Evolutionary conservation across 495 filamentous ascomycete species (phyloP).

Genomic region (Hypoxylon lenormandii): DNA sequence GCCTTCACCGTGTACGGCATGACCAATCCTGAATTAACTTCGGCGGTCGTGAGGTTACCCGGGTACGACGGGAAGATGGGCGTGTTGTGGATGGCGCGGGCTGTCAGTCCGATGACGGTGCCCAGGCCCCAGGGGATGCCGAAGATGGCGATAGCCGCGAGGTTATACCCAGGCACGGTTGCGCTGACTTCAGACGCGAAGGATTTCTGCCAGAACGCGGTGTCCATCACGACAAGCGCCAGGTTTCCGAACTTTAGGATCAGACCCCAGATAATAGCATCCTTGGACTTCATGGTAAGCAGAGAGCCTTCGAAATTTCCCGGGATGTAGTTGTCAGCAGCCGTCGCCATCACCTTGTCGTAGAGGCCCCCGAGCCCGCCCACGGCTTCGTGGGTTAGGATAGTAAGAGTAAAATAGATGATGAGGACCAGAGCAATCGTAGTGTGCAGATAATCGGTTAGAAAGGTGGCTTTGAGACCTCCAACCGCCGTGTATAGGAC

Average conservation of each 20-base stretch:
- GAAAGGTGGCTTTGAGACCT: conserved; percentile 52
- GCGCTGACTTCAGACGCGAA: conserved; percentile 62
- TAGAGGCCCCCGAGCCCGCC: conserved; percentile 81
- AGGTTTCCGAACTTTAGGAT: conserved; percentile 64
- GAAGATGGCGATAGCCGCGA: conserved; percentile 85
- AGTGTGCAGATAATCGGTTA: conserved; percentile 70
- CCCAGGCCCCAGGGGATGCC: conserved; percentile 87
- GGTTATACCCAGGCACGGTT: conserved; percentile 84
- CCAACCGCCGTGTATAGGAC: conserved; percentile 71
- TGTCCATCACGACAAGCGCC: conserved; percentile 66
- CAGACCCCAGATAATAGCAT: conserved; percentile 63
- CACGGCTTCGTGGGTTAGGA: conserved; percentile 74
- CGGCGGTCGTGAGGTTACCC: conserved; percentile 68
- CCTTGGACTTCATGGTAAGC: conserved; percentile 64
- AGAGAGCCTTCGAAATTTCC: conserved; percentile 64
- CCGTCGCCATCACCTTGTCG: conserved; percentile 86
- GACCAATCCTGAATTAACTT: conserved; percentile 82
- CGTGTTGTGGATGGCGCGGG: conserved; percentile 77
- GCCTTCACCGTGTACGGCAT: conserved; percentile 83
- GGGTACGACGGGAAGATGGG: conserved; percentile 74
- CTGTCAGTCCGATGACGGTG: conserved; percentile 83
- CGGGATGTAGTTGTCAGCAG: conserved; percentile 69
- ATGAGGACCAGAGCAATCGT: conserved; percentile 81
- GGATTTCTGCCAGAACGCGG: conserved; percentile 67
- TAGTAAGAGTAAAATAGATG: conserved; percentile 82